Evolutionary conservation across 1,284 basidiomycete genomes (phyloP).

Genomic region (Boletus sp.): DNA sequence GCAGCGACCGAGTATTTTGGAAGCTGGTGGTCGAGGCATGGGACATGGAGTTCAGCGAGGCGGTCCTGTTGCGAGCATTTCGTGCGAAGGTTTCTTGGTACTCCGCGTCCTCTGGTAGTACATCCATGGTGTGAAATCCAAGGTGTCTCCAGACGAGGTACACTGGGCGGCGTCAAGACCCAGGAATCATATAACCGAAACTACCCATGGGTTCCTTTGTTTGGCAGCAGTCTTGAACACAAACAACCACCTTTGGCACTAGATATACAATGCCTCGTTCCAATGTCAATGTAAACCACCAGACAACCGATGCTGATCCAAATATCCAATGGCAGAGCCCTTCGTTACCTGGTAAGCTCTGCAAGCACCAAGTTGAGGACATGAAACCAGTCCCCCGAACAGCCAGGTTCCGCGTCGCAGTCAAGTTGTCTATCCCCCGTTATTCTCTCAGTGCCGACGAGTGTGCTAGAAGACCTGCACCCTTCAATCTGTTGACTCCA

Average conservation of each 20-base stretch:
- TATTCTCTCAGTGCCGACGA: too few species aligned
- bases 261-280: too few species aligned
- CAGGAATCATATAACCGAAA: too few species aligned
- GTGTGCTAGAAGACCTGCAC: too few species aligned
- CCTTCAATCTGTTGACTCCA: too few species aligned
- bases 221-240: too few species aligned
- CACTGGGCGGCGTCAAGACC: not conserved
- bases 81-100: constrained; percentile 4
- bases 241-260: too few species aligned
- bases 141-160: not conserved
- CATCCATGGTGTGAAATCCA: constrained; percentile 20
- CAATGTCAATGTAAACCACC: not conserved
- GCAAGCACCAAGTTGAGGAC: constrained; percentile 12
- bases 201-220: too few species aligned
- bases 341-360: constrained; percentile 17
- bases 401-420: constrained; percentile 36
- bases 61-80: constrained; percentile 15
- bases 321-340: constrained; percentile 25
- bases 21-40: constrained; percentile 4
- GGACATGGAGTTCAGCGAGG: constrained; percentile 23
- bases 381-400: constrained; percentile 30
- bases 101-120: constrained; percentile 22
- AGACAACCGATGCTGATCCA: too few species aligned
- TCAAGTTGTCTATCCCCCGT: constrained; percentile 32
- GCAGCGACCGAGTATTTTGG: constrained; percentile 17